A percentile compares a stretch with the other conserved stretches of the same genome.
Evolutionary conservation across 2,329 filamentous ascomycete species (phyloP).

Genomic region (Cercospora nicotianae): DNA sequence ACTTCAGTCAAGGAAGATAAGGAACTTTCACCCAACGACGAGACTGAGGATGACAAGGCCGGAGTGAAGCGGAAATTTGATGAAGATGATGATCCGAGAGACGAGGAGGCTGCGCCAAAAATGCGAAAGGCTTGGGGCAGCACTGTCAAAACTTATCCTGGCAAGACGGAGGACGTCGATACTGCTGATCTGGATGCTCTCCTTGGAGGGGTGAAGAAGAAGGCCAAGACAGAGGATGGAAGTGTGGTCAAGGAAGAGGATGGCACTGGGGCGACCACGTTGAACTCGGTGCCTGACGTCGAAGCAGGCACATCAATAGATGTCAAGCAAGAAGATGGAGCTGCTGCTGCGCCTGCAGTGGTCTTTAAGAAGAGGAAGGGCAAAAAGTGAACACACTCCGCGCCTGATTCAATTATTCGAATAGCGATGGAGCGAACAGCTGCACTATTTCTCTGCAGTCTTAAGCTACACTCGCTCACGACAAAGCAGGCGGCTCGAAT

Average conservation of each 20-base stretch:
- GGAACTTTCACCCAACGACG: background rate
- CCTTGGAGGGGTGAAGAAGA: constrained; percentile 40
- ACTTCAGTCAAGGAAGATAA: constrained; percentile 44
- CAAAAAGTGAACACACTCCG: constrained; percentile 36
- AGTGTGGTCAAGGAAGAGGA: constrained; percentile 33
- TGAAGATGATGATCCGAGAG: constrained; percentile 62
- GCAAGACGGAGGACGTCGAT: constrained; percentile 49
- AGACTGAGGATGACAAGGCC: constrained; percentile 26
- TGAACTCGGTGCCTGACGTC: constrained; percentile 28
- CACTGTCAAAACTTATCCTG: constrained; percentile 48
- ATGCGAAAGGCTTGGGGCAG: constrained; percentile 47
- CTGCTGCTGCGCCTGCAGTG: constrained; percentile 51
- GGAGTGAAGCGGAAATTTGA: constrained; percentile 55
- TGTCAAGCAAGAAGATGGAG: constrained; percentile 22
- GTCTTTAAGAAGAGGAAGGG: constrained; percentile 78
- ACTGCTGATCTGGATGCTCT: constrained; percentile 64
- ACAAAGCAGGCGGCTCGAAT: constrained; percentile 15
- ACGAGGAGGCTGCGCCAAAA: constrained; percentile 48
- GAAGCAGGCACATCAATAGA: background rate
- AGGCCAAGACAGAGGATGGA: constrained; percentile 36
- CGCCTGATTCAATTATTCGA: background rate
- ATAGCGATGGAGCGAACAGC: background rate
- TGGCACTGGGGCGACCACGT: constrained; percentile 35
- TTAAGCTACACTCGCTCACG: background rate
- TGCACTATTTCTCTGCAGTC: background rate